Evolutionary conservation across 768 basidiomycete species (phyloP), one percentile per base, ranked within the genome.

Genomic region (Lactifluus volemus): DNA sequence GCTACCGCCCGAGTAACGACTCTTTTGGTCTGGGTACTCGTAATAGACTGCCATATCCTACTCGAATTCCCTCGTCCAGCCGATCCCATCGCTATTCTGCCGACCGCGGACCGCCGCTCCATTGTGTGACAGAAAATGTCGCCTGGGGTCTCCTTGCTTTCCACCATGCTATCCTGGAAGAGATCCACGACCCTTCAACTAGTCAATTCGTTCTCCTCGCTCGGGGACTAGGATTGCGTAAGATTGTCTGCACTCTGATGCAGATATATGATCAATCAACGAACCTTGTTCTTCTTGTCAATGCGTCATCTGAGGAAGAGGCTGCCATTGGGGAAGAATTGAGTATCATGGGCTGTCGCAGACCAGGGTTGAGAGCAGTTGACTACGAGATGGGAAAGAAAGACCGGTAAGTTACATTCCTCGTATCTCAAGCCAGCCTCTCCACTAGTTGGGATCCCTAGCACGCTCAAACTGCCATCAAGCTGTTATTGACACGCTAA

Each of bases 281-380:
- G 61, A 94, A 82, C 68, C 81, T 97, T 15, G 81, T 98, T 48
- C 74, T 98, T 9, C 76, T 99, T 21, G 84, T 98, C 51, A 88
- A 92, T 73, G 89, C 89, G 0, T 80, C 84, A 0, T 80, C 84
- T 9, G 91, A 94, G 65, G 97, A 98, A 70, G 95, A 96, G 70
- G 78, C 84, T 1, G 92, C 87, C 6, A 90, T 98, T 38, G 92
- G 91, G 1, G 94, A 97, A 65, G 92, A 97, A 70, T 79, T 99
- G 36, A 87, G 92, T 0, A 84, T 93, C 11, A 88, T 97, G 84
- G 95, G 95, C 4, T 94, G 91, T 66, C 76, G 91, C 63, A 85
- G 82, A 67, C 95, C 94, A 0, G 92, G 93, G 0, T 74, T 98
- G 60, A 79, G 92, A 14, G 79, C 89, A 3, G 82, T 98, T 7